Evolutionary conservation across 805 yeast genomes (phyloP).

Genomic region (Kodamaea leandrae): DNA sequence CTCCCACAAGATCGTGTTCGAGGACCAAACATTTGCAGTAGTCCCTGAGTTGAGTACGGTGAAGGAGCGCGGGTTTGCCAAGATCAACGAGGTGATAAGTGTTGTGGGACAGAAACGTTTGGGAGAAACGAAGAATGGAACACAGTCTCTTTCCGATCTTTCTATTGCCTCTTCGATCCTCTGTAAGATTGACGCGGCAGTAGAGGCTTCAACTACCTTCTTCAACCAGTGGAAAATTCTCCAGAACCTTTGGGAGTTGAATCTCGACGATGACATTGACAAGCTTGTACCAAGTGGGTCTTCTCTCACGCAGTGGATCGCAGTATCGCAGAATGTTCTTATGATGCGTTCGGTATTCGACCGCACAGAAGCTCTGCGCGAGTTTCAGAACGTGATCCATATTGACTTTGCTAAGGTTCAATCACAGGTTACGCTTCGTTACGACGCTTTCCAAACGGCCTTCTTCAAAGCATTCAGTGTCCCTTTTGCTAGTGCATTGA

Average conservation of each 20-base stretch:
- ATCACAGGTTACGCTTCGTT: conserved; percentile 48
- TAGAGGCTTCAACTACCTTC: conserved; percentile 33
- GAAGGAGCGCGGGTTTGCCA: conserved; percentile 27
- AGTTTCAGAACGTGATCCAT: conserved; percentile 39
- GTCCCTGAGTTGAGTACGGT: conserved; percentile 41
- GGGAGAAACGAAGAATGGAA: not conserved
- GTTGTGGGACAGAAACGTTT: conserved; percentile 9
- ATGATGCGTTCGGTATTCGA: conserved; percentile 49
- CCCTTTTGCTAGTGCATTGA: conserved; percentile 30
- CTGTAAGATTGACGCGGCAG: conserved; percentile 29
- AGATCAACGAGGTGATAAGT: conserved; percentile 16
- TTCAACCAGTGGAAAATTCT: conserved; percentile 51
- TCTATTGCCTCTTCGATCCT: conserved; percentile 5
- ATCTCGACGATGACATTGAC: conserved; percentile 39
- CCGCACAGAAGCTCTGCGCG: conserved; percentile 37
- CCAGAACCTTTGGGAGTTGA: conserved; percentile 56
- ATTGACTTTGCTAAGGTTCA: conserved; percentile 56
- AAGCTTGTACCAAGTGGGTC: conserved; percentile 19
- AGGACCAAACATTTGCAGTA: conserved; percentile 35
- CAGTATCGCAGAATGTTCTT: conserved; percentile 42
- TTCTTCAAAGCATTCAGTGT: conserved; percentile 41
- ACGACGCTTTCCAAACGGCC: conserved; percentile 56
- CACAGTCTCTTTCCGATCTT: not conserved
- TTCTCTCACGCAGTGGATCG: conserved; percentile 46
- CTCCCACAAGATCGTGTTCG: conserved; percentile 35